Evolutionary conservation across 2,329 filamentous ascomycete species (phyloP), one percentile per base, ranked within the genome.

Genomic region (Colletotrichum musicola): DNA sequence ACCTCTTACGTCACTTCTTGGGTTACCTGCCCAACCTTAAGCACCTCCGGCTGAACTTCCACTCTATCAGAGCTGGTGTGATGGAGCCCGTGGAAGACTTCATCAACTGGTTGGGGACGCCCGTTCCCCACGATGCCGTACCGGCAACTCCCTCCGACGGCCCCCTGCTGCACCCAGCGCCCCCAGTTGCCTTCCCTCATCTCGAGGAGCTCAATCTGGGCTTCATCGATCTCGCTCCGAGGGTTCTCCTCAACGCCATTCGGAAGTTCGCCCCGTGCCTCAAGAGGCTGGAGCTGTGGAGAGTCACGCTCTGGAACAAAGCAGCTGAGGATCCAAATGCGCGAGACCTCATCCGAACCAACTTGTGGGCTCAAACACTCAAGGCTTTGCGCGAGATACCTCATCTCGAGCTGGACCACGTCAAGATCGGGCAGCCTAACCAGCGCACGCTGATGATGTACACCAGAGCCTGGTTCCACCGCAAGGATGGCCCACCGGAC

Each of bases 1-100:
- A 72, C 69, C 55, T 73, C 44, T 68, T 81, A 1, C 71, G 75
- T 12, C 71, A 71, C 16, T 86, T 87, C 56, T 75, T 88, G 5
- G 73, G 74, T 1, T 75, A 75, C 30, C 74, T 80, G 1, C 68
- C 76, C 4, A 84, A 85, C 18, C 68, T 90, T 6, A 80, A 80
- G 35, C 83, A 87, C 71, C 78, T 90, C 5, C 82, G 88, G 3
- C 73, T 90, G 50, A 90, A 89, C 71, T 84, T 86, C 35, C 71
- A 73, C 13, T 10, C 40, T 7, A 65, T 59, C n/a, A 20, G 47
- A 7, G 71, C 72, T 18, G 57, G 65, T 0, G 56, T 70, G 7
- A 22, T 65, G 0, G 18, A 62, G 16, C 46, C 20, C 6, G 5
- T 55, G 4, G 66, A 74, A 0, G 71, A 74, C 1, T 71, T 87